Conservation (phyloP, 371 early-diverging fungal genomes). For the Polyrhizophydium stewartii region DNA sequence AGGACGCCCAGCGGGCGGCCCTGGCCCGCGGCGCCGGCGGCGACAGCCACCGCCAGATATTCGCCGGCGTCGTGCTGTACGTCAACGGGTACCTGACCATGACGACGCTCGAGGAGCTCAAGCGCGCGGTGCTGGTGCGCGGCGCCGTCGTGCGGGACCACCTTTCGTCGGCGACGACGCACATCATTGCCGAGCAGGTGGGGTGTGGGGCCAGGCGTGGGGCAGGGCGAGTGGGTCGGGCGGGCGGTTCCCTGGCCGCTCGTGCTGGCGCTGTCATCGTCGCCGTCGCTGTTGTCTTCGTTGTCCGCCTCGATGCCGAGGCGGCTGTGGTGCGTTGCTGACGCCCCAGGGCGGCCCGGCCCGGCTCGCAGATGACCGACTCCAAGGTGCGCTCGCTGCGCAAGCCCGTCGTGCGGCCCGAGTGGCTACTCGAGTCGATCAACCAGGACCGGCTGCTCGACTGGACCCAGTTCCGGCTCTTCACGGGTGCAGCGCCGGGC, state of each 20-base stretch:
- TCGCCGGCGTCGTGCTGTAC: slow-evolving; percentile 18
- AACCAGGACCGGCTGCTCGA: slow-evolving; percentile 50
- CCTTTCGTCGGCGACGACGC: slow-evolving; percentile 25
- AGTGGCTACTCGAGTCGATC: slow-evolving; percentile 73
- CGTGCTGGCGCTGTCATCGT: neutral
- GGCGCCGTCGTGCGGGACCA: slow-evolving; percentile 29
- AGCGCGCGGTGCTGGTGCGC: slow-evolving; percentile 19
- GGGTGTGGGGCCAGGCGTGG: neutral
- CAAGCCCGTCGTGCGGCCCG: slow-evolving; percentile 65
- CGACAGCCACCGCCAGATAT: neutral
- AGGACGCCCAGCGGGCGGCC: slow-evolving; percentile 14
- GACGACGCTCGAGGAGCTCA: slow-evolving; percentile 14
- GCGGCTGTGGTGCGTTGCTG: too few species aligned
- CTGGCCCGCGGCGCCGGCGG: neutral
- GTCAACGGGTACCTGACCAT: slow-evolving; percentile 25
- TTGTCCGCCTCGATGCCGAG: too few species aligned
- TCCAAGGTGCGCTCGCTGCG: slow-evolving; percentile 23
- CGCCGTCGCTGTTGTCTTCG: neutral
- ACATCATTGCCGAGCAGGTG: slow-evolving; percentile 34
- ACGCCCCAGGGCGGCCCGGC: too few species aligned
- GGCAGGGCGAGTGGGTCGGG: neutral
- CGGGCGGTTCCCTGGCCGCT: neutral
- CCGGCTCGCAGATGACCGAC: slow-evolving; percentile 26
- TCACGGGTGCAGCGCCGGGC: slow-evolving; percentile 7
- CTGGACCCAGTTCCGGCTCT: slow-evolving; percentile 60